Evolutionary conservation across 768 basidiomycete genomes (phyloP), one percentile per base, ranked within the genome.

Genomic region (Pleurotus salmoneostramineus): DNA sequence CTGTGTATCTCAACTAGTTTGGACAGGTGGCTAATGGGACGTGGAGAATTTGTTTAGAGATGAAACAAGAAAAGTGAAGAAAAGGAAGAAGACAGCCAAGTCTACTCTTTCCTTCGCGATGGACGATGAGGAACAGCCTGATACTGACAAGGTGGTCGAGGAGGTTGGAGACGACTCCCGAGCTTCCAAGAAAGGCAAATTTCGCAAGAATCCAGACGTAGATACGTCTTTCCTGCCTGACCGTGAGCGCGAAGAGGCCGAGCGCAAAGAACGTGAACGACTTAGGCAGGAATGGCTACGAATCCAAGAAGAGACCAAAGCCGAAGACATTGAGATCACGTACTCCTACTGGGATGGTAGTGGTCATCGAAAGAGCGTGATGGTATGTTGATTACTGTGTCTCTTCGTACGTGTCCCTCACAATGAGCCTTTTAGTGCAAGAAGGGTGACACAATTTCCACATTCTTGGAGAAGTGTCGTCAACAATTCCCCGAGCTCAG

Each of bases 281-380:
- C 78, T 99, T 42, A 80, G 97, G 2, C 81, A 93, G 59, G 86
- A 97, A 70, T 99, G 95, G 95, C 77, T 98, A 80, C 87, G 69
- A 56, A 81, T 78, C 62, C 81, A 82, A 62, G 82, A 83, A 60
- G 78, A 85, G 21, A 81, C 88, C 56, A 83, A 83, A 67, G 69
- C 74, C 34, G 82, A 83, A 58, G 87, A 90, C 17, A 91, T 99
- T 56, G 97, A 98, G 71, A 81, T 99, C 57, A 88, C 88, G 0
- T 99, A 98, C 68, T 97, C 94, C 0, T 99, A 88, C 70, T 99
- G 97, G 97, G 97, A 99, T 69, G 97, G 97, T 8, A 94, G 90
- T 65, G 97, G 97, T 0, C 97, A 98, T 73, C 79, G 97, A 54
- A 97, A 95, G 75, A 88, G 85, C 50, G 95, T 96, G 12, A 79